Evolutionary conservation across 2,329 filamentous ascomycete species (phyloP).

Genomic region (Hypoxylon sp.): DNA sequence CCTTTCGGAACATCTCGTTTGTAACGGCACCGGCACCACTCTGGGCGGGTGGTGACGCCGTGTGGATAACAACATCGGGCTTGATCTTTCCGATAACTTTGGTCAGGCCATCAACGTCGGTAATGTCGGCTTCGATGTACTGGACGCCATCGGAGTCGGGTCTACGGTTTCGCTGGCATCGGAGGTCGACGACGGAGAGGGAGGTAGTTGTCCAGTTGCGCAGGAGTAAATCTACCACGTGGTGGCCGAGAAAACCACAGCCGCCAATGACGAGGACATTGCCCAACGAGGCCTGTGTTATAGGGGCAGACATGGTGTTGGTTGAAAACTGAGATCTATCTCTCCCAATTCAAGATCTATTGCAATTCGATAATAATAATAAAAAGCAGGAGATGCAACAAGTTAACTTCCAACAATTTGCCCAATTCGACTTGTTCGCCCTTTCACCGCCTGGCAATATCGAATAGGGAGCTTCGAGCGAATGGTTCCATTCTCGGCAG

Average conservation of each 20-base stretch:
- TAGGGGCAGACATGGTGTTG: slow-evolving; percentile 30
- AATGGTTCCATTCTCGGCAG: slow-evolving; percentile 7
- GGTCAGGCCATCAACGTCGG: slow-evolving; percentile 67
- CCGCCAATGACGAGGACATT: slow-evolving; percentile 82
- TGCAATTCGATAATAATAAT: no score
- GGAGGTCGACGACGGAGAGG: slow-evolving; percentile 78
- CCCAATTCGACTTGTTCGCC: no score
- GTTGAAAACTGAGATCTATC: no score
- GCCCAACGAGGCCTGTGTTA: slow-evolving; percentile 62
- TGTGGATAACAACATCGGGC: slow-evolving; percentile 90
- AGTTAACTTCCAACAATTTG: no score
- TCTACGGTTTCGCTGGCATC: slow-evolving; percentile 73
- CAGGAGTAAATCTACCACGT: slow-evolving; percentile 78
- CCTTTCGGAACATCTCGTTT: slow-evolving; percentile 74
- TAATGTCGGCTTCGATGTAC: slow-evolving; percentile 83
- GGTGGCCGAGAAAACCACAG: slow-evolving; percentile 84
- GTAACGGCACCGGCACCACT: slow-evolving; percentile 60
- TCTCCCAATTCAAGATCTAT: no score
- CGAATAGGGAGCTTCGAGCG: neutral
- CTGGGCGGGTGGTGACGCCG: slow-evolving; percentile 74
- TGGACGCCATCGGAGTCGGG: slow-evolving; percentile 62
- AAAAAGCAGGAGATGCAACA: no score
- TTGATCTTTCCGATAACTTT: slow-evolving; percentile 70
- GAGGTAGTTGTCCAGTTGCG: slow-evolving; percentile 64
- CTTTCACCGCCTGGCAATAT: slow-evolving; percentile 34